Base-by-base conservation (phyloP, 106 monocot species). In the Dendrobium chrysotoxum region DNA sequence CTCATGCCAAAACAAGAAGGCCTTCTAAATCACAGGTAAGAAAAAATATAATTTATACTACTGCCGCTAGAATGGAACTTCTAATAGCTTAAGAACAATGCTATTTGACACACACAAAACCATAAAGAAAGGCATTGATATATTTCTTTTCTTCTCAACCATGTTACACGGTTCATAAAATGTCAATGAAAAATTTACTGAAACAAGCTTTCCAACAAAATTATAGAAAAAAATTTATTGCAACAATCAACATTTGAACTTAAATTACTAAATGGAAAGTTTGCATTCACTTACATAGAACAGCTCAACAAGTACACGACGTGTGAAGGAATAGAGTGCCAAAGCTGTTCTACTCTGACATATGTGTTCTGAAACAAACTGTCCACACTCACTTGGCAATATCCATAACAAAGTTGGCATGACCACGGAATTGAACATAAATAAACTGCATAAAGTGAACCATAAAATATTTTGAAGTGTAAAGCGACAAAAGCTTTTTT, bases 351-450 rank as follows among this genome's bases (percentile, higher is more conserved):
- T 83, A 77, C 84, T 74, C 30, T 84, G 72, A 80, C 83, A 88
- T 78, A 88, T n/a, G 80, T 77, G 75, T 44, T 84, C 78, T n/a
- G 41, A 75, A 80, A 28, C 77, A 40, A 82, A 77, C 71, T 89
- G 55, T 75, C 84, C 85, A 61, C 85, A 84, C 78, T 88, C 77
- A 57, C 76, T 87, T 38, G 99, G 99, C 74, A 99, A 86, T 83
- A 95, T 93, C 91, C 99, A 94, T 77, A 75, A 79, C 1, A 99
- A 80, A 72, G 81, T 89, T 55, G 99, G 99, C 55, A 90, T 80
- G 71, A 99, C 91, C 67, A 95, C 76, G 18, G 88, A 90, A 17
- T 86, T 91, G 46, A 99, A 79, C 75, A 86, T 85, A 79, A 94
- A 84, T 75, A 99, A 85, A 85, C 99, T 99, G 88, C 84, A 87